Conservation (phyloP, 352 stramenopile genomes). For the Pythium biforme region DNA sequence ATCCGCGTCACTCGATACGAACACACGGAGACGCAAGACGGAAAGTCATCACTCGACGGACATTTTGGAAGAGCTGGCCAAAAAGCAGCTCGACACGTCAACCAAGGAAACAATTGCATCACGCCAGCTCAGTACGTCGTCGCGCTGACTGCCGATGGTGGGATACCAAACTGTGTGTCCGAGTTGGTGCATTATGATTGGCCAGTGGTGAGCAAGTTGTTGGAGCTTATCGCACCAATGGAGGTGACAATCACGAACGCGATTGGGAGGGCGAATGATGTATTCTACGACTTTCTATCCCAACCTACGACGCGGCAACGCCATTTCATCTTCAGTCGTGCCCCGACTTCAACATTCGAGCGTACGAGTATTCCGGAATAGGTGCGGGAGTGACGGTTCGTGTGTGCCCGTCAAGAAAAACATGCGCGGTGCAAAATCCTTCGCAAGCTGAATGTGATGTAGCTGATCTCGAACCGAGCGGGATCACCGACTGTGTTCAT, state of each 20-base stretch:
- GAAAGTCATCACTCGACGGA: constrained; percentile 21
- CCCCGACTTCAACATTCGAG: neutral
- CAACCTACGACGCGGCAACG: neutral
- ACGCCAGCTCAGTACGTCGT: constrained; percentile 13
- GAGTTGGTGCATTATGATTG: constrained; percentile 10
- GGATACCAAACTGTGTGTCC: constrained; percentile 17
- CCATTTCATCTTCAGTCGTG: neutral
- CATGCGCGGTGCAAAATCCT: no score
- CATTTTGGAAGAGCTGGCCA: constrained; percentile 21
- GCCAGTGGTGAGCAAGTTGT: neutral
- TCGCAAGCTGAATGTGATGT: no score
- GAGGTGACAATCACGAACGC: neutral
- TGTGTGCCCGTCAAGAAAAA: no score
- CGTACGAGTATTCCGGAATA: neutral
- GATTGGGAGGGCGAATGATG: neutral
- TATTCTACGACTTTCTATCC: neutral
- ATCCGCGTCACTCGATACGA: constrained; percentile 20
- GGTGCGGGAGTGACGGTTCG: no score
- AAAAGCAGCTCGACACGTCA: constrained; percentile 7
- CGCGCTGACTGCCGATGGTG: constrained; percentile 13
- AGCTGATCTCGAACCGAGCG: no score
- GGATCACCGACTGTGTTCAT: no score
- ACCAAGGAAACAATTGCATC: constrained; percentile 21
- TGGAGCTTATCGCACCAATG: neutral
- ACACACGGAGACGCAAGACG: constrained; percentile 25